These are phyloP conservation scores for Colletotrichum echinochloae DNA, from an alignment of 2,329 filamentous ascomycete species.

Conservation along the genomic window DNA sequence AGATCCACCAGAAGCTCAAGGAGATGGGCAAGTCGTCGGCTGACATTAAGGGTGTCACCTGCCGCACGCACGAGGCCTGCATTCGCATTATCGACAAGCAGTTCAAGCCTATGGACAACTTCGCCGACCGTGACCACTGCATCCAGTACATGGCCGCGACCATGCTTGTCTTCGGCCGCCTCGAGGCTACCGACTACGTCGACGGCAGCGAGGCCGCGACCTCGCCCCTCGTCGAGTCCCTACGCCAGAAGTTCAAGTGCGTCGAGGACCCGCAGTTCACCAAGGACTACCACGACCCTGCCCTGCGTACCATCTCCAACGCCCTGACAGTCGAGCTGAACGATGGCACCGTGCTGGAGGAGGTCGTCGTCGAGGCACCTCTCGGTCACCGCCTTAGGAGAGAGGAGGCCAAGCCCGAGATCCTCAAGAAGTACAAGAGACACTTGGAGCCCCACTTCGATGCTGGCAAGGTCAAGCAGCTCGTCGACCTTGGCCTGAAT, in stretches of 20 bases:
- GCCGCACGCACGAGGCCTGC: conserved; percentile 98
- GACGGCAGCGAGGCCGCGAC: conserved; percentile 94
- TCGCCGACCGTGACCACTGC: conserved; percentile 98
- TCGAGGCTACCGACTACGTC: conserved; percentile 92
- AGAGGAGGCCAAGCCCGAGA: conserved; percentile 98
- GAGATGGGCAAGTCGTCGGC: conserved; percentile 88
- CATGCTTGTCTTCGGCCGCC: conserved; percentile 95
- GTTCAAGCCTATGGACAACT: conserved; percentile 99
- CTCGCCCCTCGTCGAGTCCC: conserved; percentile 87
- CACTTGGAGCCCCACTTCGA: conserved; percentile 88
- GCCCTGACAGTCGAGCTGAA: conserved; percentile 94
- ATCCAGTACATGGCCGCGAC: conserved; percentile 99
- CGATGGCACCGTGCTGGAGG: conserved; percentile 90
- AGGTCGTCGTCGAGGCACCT: conserved; percentile 93
- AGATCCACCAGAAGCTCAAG: conserved; percentile 86
- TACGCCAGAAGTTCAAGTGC: conserved; percentile 93
- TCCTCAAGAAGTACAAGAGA: conserved; percentile 93
- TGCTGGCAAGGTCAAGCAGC: conserved; percentile 80
- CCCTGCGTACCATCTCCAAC: conserved; percentile 96
- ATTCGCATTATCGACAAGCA: conserved; percentile 99
- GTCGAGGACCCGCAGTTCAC: conserved; percentile 97
- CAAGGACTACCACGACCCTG: conserved; percentile 92
- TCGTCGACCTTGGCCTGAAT: conserved; percentile 84
- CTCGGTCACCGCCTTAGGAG: conserved; percentile 91
- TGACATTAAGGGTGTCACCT: conserved; percentile 93